Base-by-base conservation (phyloP, 2,329 filamentous ascomycete genomes). In the Fusarium albidum region DNA sequence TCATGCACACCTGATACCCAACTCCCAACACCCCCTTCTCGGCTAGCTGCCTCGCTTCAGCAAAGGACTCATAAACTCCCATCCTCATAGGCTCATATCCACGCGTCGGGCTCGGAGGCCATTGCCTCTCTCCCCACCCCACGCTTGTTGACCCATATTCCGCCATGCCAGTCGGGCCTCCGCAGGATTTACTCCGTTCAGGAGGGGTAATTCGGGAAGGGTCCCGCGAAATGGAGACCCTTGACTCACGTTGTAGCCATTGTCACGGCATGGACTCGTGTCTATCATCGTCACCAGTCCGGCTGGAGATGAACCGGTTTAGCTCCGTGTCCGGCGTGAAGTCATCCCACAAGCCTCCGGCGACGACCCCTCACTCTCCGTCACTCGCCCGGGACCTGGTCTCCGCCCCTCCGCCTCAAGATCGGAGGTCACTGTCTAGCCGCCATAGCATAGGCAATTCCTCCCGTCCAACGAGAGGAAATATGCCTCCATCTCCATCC, bases 1-100 rank as follows among this genome's bases (percentile, higher is more conserved):
- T 63, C 52, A 59, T 61, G 55, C 57, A 55, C 54, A 41, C 60
- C 55, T 58, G 52, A 54, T 66, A 58, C 63, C 63, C 59, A 61
- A 65, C 57, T 31, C 40, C 26, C 28, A 37, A 29, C 52, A 52
- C 26, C 49, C 47, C 47, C 57, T 44, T 38, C 47, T 48, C 37
- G 52, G 56, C 49, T 49, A 50, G 49, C 27, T 37, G 53, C 47
- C 43, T 56, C 44, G 28, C 18, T 13, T 13, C 27, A 27, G 33
- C 15, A 6, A 52, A 43, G 37, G 43, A 25, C 33, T 43, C 43
- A 48, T 25, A 35, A 26, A 27, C 35, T 26, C 34, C 12, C 9
- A 13, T 29, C 41, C 39, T 52, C 32, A 57, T 50, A 51, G 53
- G 56, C 39, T 46, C 43, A 49, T 31, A 14, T 46, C 31, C 45